Evolutionary conservation across 495 filamentous ascomycete genomes (phyloP), one percentile per base, ranked within the genome.

Genomic region (Pyrenula massariospora): DNA sequence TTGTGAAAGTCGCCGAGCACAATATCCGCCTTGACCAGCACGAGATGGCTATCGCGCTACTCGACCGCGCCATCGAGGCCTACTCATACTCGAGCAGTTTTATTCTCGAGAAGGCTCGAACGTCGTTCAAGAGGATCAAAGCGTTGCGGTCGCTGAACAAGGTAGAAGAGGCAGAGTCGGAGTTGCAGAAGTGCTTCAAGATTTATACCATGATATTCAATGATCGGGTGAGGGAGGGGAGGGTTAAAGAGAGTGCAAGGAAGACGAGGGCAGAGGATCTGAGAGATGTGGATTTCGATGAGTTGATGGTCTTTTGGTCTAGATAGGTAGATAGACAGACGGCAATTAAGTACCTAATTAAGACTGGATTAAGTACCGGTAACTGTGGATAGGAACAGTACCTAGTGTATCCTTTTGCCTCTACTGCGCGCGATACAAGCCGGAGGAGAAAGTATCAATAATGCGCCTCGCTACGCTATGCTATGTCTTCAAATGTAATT

Each of bases 1-100:
- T 52, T 48, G 24, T 61, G 50, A 65, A 63, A 54, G 61, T 68
- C 0, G 62, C 66, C n/a, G 56, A 65, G 11, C 62, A 68, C 56
- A 54, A 53, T 42, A 60, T 63, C 10, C 62, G 60, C n/a, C 3
- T 57, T n/a, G 23, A 58, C 0, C 47, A 59, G 31, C 52, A 54
- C 48, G 56, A 60, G 12, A 19, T 47, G 20, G 63, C 63, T 48
- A 36, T 67, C 49, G 63, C 66, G 8, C 23, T 68, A 8, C 55
- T 60, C 1, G 54, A 63, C 25, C 67, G 61, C 56, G 50, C 57
- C 10, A 47, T 61, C n/a, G 61, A 65, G 31, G 47, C 57, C 3
- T 47, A 57, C 21, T 53, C 53, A 1, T 57, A 62, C 49, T 62
- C 62, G 51, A 42, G 31, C 31, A 42, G 31, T 42, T 42, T 42